Conservation (phyloP, 768 basidiomycete species). For the Lentinula aciculospora region DNA sequence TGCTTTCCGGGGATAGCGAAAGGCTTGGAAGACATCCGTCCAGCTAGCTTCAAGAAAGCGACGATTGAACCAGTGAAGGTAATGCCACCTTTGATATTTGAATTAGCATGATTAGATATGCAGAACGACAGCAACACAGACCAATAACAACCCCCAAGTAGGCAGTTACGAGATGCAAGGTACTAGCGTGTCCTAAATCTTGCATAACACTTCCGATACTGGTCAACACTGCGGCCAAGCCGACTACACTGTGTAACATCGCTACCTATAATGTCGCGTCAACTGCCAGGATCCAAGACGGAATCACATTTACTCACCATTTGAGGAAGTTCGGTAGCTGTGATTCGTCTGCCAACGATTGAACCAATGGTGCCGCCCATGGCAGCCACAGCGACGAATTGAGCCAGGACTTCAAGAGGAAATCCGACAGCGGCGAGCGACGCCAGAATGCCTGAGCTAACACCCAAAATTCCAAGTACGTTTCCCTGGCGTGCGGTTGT, state of each 20-base stretch:
- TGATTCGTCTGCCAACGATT: constrained; percentile 76
- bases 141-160: constrained; percentile 85
- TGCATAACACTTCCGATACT: constrained; percentile 78
- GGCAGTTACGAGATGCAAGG: constrained; percentile 75
- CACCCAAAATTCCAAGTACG: constrained; percentile 81
- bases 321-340: constrained; percentile 85
- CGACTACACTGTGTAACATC: constrained; percentile 84
- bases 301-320: constrained; percentile 39
- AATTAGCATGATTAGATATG: background rate
- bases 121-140: constrained; percentile 16
- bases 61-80: constrained; percentile 90
- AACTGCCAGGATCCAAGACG: background rate
- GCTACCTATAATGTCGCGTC: constrained; percentile 30
- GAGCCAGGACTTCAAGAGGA: constrained; percentile 62
- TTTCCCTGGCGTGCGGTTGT: constrained; percentile 85
- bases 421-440: constrained; percentile 84
- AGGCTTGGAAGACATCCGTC: constrained; percentile 72
- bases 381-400: constrained; percentile 73
- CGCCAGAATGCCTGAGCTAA: constrained; percentile 73
- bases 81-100: constrained; percentile 50
- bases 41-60: constrained; percentile 84
- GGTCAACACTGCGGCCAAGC: constrained; percentile 84
- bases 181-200: constrained; percentile 62
- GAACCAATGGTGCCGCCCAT: constrained; percentile 70
- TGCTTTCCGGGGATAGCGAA: constrained; percentile 73